Conservation (phyloP, 768 basidiomycete species). For the Lentinula detonsa region DNA sequence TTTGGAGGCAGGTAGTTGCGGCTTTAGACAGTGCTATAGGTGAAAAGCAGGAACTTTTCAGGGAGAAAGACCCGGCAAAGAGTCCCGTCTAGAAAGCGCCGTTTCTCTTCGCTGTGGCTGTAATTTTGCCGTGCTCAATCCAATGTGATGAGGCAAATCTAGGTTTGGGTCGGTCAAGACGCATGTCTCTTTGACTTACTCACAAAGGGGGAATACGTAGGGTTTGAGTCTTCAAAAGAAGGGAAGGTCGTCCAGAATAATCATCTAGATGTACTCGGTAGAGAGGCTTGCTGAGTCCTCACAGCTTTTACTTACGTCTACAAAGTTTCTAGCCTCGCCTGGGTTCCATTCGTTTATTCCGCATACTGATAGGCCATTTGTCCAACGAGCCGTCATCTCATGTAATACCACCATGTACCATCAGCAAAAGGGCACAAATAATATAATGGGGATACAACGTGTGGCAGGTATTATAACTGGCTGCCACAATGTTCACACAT, state of each 20-base stretch:
- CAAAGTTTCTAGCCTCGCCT: too few species aligned
- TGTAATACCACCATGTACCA: too few species aligned
- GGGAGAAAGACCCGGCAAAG: constrained; percentile 17
- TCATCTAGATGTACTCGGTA: background rate
- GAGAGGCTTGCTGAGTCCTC: too few species aligned
- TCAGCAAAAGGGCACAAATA: too few species aligned
- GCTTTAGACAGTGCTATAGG: background rate
- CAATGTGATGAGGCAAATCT: constrained; percentile 26
- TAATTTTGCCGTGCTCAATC: constrained; percentile 39
- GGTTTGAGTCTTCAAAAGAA: background rate
- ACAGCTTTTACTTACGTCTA: too few species aligned
- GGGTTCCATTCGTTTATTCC: too few species aligned
- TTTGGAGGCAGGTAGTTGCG: background rate
- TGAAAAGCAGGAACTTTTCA: background rate
- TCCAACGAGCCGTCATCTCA: too few species aligned
- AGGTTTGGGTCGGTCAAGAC: background rate
- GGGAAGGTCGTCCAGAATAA: background rate
- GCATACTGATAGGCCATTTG: too few species aligned
- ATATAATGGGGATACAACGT: too few species aligned
- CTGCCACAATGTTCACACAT: too few species aligned
- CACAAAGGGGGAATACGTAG: background rate
- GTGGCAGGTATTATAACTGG: too few species aligned
- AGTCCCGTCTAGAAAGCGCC: constrained; percentile 23
- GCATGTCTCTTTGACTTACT: background rate
- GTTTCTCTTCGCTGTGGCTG: constrained; percentile 16